phyloP scores from a whole-genome alignment of 768 basidiomycete genomes.

The Pholiota microspora region DNA sequence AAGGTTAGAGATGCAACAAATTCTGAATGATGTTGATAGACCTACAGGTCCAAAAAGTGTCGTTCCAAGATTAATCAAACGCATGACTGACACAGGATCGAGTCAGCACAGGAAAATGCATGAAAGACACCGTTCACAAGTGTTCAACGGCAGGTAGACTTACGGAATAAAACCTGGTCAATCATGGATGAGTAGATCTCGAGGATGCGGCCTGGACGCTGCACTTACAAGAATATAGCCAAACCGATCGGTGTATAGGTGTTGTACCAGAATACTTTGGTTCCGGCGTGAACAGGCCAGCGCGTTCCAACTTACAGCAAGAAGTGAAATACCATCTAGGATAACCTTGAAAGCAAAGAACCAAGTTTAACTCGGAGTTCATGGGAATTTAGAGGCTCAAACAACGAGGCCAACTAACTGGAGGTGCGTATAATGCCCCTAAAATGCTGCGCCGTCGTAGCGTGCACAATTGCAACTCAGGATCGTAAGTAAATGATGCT shows the following conservation, averaged over 20 bases:
- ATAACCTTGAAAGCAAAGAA: conserved; percentile 4
- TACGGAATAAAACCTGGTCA: conserved; percentile 8
- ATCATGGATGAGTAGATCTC: too few species aligned
- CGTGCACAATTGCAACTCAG: conserved; percentile 3
- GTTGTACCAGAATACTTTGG: not conserved
- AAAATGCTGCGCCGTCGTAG: conserved; percentile 11
- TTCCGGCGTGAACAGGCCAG: conserved; percentile 1
- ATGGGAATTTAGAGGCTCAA: not conserved
- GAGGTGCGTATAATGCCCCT: conserved; percentile 11
- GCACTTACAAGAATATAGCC: conserved; percentile 11
- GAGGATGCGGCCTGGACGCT: too few species aligned
- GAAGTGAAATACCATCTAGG: conserved; percentile 12
- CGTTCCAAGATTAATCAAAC: conserved; percentile 7
- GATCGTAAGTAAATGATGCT: conserved; percentile 3
- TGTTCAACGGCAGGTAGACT: not conserved
- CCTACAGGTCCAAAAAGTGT: conserved; percentile 15
- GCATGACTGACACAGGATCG: conserved; percentile 9
- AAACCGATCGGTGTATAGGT: conserved; percentile 7
- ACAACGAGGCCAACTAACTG: conserved; percentile 11
- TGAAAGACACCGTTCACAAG: not conserved
- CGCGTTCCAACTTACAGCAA: conserved; percentile 13
- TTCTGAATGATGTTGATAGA: not conserved
- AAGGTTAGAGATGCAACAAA: not conserved
- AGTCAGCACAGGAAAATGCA: not conserved
- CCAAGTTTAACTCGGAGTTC: not conserved